phyloP scores from a whole-genome alignment of 768 basidiomycete species.

The Nidularia pulvinata region DNA sequence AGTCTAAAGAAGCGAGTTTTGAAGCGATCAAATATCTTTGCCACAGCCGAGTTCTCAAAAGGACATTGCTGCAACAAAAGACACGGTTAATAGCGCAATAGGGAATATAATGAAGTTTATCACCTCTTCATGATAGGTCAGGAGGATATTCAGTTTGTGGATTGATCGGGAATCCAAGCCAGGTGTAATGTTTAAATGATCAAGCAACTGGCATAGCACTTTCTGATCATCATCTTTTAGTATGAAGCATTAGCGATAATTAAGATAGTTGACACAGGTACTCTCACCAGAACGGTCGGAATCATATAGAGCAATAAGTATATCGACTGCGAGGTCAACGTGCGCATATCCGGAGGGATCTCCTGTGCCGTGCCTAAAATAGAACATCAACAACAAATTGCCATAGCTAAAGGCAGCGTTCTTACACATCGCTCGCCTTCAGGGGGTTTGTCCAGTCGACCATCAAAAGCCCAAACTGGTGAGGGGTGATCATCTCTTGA shows the following conservation, averaged over 20 bases:
- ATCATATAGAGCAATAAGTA: conserved; percentile 47
- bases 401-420: conserved; percentile 1
- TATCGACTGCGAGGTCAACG: conserved; percentile 56
- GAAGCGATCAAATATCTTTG: conserved; percentile 59
- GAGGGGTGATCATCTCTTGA: conserved; percentile 70
- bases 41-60: conserved; percentile 48
- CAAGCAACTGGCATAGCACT: conserved; percentile 59
- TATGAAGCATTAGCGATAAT: not conserved
- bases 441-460: conserved; percentile 89
- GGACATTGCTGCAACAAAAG: conserved; percentile 48
- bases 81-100: not conserved
- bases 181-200: conserved; percentile 53
- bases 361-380: conserved; percentile 10
- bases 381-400: not conserved
- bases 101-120: conserved; percentile 1
- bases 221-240: conserved; percentile 60
- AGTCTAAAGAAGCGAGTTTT: conserved; percentile 39
- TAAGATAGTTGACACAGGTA: not conserved
- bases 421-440: conserved; percentile 54
- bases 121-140: conserved; percentile 53
- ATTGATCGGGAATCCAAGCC: conserved; percentile 33
- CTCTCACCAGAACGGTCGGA: conserved; percentile 42
- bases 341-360: conserved; percentile 31
- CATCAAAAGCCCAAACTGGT: conserved; percentile 78
- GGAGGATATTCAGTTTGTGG: conserved; percentile 44